Evolutionary conservation across 73 alveolate genomes (phyloP).

Genomic region (Paramecium caudatum): DNA sequence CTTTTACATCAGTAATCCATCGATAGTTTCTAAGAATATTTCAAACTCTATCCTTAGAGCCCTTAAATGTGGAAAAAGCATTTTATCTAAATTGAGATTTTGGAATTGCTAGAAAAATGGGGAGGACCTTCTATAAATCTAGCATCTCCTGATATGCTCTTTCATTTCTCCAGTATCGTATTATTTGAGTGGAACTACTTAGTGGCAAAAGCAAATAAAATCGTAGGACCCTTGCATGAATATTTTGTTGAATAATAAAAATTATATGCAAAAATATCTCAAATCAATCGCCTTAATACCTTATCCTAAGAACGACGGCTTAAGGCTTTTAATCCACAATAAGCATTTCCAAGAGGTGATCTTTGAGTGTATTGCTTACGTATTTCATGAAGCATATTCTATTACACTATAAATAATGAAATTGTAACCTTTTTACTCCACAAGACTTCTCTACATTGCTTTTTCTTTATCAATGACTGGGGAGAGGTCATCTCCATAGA

Average conservation of each 20-base stretch:
- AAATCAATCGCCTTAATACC: not conserved
- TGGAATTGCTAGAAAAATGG: constrained; percentile 25
- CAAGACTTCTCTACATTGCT: not conserved
- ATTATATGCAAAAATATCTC: no score
- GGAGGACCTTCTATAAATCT: not conserved
- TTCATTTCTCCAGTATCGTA: not conserved
- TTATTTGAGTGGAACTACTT: not conserved
- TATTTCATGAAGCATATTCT: not conserved
- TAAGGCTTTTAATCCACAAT: constrained; percentile 8
- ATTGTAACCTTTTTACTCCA: not conserved
- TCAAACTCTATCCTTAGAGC: constrained; percentile 23
- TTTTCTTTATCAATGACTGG: not conserved
- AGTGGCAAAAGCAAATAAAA: constrained; percentile 28
- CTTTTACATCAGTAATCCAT: not conserved
- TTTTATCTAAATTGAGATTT: not conserved
- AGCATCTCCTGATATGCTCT: constrained; percentile 13
- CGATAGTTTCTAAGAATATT: not conserved
- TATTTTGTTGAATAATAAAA: no score
- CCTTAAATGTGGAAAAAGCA: not conserved
- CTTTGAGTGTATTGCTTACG: not conserved
- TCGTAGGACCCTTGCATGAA: no score
- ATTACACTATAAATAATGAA: not conserved
- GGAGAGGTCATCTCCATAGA: constrained; percentile 29
- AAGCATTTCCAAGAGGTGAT: not conserved
- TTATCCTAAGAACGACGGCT: not conserved